Base-by-base conservation (phyloP, 2,329 filamentous ascomycete genomes). In the Colletotrichum horii region DNA sequence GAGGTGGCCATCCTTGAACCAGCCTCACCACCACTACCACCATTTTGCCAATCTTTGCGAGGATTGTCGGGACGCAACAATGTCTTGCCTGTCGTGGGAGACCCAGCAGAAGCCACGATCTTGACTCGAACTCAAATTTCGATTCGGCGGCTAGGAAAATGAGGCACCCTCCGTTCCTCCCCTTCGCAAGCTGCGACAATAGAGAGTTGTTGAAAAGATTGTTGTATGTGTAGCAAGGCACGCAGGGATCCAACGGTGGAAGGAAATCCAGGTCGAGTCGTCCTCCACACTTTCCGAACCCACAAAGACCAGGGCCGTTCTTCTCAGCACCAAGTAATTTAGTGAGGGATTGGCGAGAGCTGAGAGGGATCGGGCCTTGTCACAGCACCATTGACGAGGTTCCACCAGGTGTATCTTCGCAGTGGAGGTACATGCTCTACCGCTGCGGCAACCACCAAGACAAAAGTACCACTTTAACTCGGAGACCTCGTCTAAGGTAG, bases 331-430 rank as follows among this genome's bases (percentile, higher is more conserved):
- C 60, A 19, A 56, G 43, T 22, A 65, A 65, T 65, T 43, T 32
- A 60, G 64, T 28, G 55, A 15, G 43, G 28, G 65, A 52, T 60
- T 32, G 36, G 62, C 69, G n/a, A 71, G 66, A 74, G 66, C 71
- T 65, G 43, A 52, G 61, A 75, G 62, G 73, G 70, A 73, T 73
- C 70, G 71, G 73, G 66, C 70, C 69, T 60, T 62, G 73, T 75
- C 72, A 66, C 69, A 62, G 62, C 62, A 72, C 52, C 71, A 24
- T 16, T 11, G 48, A 24, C 38, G 12, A 60, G 70, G 62, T 30
- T n/a, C 52, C 61, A 22, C 6, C 8, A 16, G 8, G 26, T 32
- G 61, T 71, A 70, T 19, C 30, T 19, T 11, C 14, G 24, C 26
- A 16, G 8, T 6, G 6, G 28, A 32, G 19, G 32, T 73, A 73